These are phyloP conservation scores for Cytospora schulzeri DNA, from an alignment of 2,329 filamentous ascomycete genomes.

Conservation along the genomic window DNA sequence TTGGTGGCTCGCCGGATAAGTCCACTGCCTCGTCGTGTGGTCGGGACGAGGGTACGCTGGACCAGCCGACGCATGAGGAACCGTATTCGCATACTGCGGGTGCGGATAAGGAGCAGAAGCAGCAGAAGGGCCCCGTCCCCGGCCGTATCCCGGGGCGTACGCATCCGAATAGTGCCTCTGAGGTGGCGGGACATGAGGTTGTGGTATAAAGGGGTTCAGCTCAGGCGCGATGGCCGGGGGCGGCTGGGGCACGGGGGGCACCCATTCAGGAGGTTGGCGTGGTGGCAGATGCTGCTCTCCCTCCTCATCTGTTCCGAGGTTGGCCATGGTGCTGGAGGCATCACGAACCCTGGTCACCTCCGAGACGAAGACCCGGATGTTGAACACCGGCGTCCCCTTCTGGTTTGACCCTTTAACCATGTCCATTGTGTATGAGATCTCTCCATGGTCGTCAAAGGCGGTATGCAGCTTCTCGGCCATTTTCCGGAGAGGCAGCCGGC, in stretches of 20 bases:
- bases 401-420: slow-evolving; percentile 9
- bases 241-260: slow-evolving; percentile 7
- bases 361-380: slow-evolving; percentile 28
- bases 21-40: background rate
- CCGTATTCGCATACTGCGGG: background rate
- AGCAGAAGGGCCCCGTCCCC: background rate
- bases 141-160: background rate
- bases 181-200: background rate
- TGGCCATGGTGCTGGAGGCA: slow-evolving; percentile 7
- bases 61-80: background rate
- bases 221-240: background rate
- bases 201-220: background rate
- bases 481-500: slow-evolving; percentile 8
- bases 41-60: background rate
- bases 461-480: slow-evolving; percentile 20
- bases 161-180: background rate
- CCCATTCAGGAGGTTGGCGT: background rate
- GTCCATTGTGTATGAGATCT: slow-evolving; percentile 10
- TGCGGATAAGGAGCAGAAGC: background rate
- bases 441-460: slow-evolving; percentile 19
- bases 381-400: slow-evolving; percentile 21
- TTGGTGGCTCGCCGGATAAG: background rate
- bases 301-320: slow-evolving; percentile 3
- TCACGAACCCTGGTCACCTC: slow-evolving; percentile 28
- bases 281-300: background rate